phyloP scores from a whole-genome alignment of 805 yeast genomes.

The Kluyveromyces starmeri region DNA sequence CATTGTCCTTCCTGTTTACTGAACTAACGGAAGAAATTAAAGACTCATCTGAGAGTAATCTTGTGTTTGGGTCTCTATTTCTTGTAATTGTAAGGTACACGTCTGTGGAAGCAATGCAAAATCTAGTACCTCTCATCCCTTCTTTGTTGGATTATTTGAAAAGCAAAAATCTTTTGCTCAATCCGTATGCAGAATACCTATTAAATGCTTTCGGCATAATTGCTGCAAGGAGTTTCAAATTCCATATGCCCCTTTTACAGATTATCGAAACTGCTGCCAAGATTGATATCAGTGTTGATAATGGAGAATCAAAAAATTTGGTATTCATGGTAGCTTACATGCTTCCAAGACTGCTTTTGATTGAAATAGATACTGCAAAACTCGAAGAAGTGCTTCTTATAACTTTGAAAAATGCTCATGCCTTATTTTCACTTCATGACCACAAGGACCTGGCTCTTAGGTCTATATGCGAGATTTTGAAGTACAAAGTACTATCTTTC shows the following conservation, averaged over 20 bases:
- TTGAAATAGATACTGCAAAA: background rate
- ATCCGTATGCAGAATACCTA: constrained; percentile 25
- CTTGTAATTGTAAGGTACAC: background rate
- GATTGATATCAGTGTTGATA: background rate
- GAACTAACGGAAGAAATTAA: background rate
- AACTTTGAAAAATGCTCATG: background rate
- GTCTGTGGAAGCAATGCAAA: background rate
- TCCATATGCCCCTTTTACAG: background rate
- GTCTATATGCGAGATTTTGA: constrained; percentile 5
- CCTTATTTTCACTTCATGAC: background rate
- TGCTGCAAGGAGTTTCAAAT: constrained; percentile 13
- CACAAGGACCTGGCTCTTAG: constrained; percentile 9
- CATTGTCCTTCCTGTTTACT: background rate
- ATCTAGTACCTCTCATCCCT: background rate
- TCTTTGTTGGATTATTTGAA: background rate
- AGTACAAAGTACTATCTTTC: background rate
- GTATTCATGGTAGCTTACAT: background rate
- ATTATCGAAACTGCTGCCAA: background rate
- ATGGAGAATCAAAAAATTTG: background rate
- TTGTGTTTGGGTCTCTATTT: background rate
- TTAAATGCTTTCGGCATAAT: constrained; percentile 42
- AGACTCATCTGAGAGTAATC: background rate
- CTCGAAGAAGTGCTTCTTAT: background rate
- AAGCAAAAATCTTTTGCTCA: background rate
- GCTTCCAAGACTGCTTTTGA: background rate